Base-by-base conservation (phyloP, 179 eudicot genomes). In the Patellifolia procumbens region DNA sequence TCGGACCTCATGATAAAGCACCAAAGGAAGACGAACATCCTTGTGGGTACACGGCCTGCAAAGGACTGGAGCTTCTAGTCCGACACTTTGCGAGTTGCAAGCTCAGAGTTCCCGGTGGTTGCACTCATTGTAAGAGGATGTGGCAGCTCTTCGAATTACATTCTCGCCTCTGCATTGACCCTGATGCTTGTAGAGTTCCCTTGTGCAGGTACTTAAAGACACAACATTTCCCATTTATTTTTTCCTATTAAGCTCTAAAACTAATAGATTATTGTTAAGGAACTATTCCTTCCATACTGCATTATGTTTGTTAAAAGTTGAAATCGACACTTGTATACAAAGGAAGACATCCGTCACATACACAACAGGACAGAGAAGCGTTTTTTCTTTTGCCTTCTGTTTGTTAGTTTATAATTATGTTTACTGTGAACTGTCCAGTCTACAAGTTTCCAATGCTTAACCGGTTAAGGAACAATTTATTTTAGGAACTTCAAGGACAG, bases 111-210 rank as follows among this genome's bases (percentile, higher is more conserved):
- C 83, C 90, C 9, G 98, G 98, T 20, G 97, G 98, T 10, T 96
- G 99, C 55, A 70, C 81, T 69, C 97, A 84, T 19, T 93, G 99
- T 84, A 96, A 90, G 89, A 81, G 98, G 70, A 93, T 93, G 92
- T 90, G 98, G 96, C 90, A 93, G 81, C 90, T 96, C 59, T 83
- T 96, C 56, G 97, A 93, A 56, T 71, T 96, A 34, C 99, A 96
- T 75, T 89, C 99, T 2, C 91, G 87, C 51, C 88, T 96, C 12
- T 96, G 99, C 19, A 90, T 80, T 55, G 83, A 90, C 78, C 80
- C 97, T 1, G 85, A 88, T 66, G 71, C 75, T 26, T 96, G 99
- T 76, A 81, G 82, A 69, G 99, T 96, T 78, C 99, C 99, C 19
- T 80, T 93, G 75, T 96, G 99, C 98, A 91, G 96, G 98, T 94